Conservation (phyloP, 2,329 filamentous ascomycete genomes). For the Hymenotorrendiella dingleyae region DNA sequence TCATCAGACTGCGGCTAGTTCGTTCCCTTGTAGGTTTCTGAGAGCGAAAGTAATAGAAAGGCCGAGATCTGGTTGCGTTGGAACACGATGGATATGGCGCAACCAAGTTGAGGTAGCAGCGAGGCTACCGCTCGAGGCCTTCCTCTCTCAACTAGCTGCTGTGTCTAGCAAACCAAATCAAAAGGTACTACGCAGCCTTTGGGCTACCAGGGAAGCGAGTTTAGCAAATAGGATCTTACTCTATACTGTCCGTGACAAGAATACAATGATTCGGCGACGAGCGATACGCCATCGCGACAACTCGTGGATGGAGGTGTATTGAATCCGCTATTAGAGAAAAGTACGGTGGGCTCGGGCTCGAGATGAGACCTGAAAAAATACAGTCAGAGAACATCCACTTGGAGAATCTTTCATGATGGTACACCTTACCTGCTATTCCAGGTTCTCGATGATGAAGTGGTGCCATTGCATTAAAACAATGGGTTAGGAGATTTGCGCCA, state of each 20-base stretch:
- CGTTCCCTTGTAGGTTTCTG: no score
- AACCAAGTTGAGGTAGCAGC: neutral
- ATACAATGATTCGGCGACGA: constrained; percentile 42
- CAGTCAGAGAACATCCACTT: neutral
- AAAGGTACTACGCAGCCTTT: no score
- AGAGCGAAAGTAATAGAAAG: no score
- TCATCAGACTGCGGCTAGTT: no score
- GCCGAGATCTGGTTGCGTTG: no score
- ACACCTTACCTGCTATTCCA: constrained; percentile 38
- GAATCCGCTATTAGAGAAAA: constrained; percentile 49
- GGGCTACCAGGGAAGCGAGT: no score
- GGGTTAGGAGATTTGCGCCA: constrained; percentile 46
- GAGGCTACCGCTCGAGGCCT: neutral
- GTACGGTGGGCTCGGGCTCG: constrained; percentile 33
- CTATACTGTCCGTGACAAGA: constrained; percentile 48
- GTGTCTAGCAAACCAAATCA: no score
- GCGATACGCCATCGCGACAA: constrained; percentile 43
- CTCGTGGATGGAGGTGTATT: constrained; percentile 46
- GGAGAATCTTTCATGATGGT: neutral
- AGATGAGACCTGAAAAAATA: constrained; percentile 26
- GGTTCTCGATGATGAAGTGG: constrained; percentile 44
- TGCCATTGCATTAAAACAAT: constrained; percentile 50
- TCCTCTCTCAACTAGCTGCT: no score
- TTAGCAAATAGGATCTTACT: constrained; percentile 30
- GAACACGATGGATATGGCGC: no score